Evolutionary conservation across 1,139 yeast genomes (phyloP), one percentile per base, ranked within the genome.

Genomic region (Magnusiomyces fungicola): DNA sequence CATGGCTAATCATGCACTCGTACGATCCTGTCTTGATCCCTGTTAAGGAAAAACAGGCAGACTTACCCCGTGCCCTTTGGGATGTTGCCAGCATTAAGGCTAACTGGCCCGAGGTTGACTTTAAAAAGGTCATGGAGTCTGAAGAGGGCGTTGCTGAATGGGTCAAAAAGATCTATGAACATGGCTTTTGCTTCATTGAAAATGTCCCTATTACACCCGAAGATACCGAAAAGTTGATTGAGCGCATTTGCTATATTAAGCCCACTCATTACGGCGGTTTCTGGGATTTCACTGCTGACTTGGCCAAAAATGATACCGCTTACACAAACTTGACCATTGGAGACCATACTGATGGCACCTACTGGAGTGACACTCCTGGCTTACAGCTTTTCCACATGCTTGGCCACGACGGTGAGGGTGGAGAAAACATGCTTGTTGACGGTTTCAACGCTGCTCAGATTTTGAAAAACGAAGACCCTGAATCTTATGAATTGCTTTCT

Each of bases 201-300:
- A 73, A 77, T 54, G 84, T 80, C 12, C 90, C 90, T 1, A 78
- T 72, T 2, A 69, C 72, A 14, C 80, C 87, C 0, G 79, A 78
- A 56, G 83, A 72, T 24, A 83, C 92, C 1, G 75, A 81, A 58
- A 67, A 67, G 53, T 70, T 83, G 49, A 77, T 82, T 52, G 80
- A 80, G 55, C 69, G 78, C 57, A 73, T 83, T 54, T 75, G 81
- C 50, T 81, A 79, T 61, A 77, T 83, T 50, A 70, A 86, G 38
- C 83, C 82, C 22, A 83, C 92, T 1, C 90, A 83, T 63, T 83
- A 83, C 55, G 90, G 89, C 25, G 89, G 87, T 3, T 83, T 83
- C 65, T 83, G 90, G 89, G 89, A 82, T 59, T 83, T 83, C 62
- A 83, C 90, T 22, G 76, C 87, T 14, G 87, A 83, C 61, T 69